phyloP scores from a whole-genome alignment of 1,284 basidiomycete species.

The Naganishia liquefaciens region DNA sequence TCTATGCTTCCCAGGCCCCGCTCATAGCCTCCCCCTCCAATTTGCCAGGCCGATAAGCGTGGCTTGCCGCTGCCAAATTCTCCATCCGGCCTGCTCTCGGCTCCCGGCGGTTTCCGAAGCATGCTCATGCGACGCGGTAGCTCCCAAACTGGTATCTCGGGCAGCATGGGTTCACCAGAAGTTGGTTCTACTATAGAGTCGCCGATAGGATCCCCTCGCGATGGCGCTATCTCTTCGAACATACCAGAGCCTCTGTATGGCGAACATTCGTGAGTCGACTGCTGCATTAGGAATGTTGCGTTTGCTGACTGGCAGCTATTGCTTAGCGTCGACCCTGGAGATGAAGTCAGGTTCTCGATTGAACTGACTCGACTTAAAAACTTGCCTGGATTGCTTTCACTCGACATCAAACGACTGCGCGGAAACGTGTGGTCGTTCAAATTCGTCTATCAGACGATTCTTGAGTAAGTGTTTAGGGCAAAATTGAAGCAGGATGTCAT shows the following conservation, averaged over 20 bases:
- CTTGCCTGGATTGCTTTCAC: constrained; percentile 78
- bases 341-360: constrained; percentile 89
- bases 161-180: constrained; percentile 51
- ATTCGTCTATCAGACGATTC: constrained; percentile 84
- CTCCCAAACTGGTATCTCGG: constrained; percentile 59
- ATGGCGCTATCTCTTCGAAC: constrained; percentile 1
- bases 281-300: not conserved
- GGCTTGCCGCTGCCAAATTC: constrained; percentile 75
- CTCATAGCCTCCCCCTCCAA: constrained; percentile 25
- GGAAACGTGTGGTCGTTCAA: constrained; percentile 92
- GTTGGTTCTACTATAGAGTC: constrained; percentile 38
- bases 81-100: constrained; percentile 57
- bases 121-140: constrained; percentile 82
- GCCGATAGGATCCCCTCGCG: constrained; percentile 17
- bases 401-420: constrained; percentile 86
- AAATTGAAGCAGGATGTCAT: too few relatives aligned
- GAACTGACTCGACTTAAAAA: constrained; percentile 85
- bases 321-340: constrained; percentile 72
- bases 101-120: constrained; percentile 77
- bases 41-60: constrained; percentile 70
- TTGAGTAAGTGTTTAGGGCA: constrained; percentile 64
- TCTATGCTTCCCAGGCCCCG: too few relatives aligned
- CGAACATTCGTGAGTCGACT: constrained; percentile 55
- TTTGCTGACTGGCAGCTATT: not conserved
- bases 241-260: constrained; percentile 70